Evolutionary conservation across 2,329 filamentous ascomycete genomes (phyloP).

Genomic region (Aspergillus japonicus): DNA sequence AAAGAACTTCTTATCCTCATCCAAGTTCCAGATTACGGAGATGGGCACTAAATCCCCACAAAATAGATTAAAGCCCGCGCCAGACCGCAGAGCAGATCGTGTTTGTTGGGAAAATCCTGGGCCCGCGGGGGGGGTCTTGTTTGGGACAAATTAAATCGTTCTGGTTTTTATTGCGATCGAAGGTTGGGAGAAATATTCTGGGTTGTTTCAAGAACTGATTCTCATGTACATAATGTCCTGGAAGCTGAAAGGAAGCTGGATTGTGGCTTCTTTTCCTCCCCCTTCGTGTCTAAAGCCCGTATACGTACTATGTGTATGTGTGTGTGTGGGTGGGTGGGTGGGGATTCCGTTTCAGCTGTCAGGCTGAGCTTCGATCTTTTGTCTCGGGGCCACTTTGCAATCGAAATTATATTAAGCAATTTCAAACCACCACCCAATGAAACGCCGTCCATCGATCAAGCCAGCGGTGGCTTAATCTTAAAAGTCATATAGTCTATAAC

Average conservation of each 20-base stretch:
- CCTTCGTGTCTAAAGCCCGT: neutral
- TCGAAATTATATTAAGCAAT: neutral
- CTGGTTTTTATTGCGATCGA: neutral
- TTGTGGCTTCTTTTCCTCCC: neutral
- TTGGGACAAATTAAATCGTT: neutral
- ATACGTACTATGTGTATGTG: no score
- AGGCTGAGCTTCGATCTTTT: neutral
- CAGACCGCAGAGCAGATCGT: neutral
- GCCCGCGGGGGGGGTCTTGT: neutral
- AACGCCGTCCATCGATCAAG: neutral
- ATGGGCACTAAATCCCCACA: neutral
- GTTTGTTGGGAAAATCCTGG: neutral
- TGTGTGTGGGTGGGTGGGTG: neutral
- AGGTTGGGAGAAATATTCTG: neutral
- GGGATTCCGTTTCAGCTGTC: neutral
- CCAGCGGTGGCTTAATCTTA: neutral
- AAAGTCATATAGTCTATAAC: no score
- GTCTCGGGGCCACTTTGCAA: neutral
- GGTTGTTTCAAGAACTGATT: neutral
- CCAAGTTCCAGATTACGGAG: neutral
- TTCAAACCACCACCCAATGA: neutral
- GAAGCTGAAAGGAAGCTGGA: neutral
- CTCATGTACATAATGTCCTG: no score
- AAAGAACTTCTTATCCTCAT: no score
- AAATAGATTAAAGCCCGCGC: slow-evolving; percentile 3